phyloP scores from a whole-genome alignment of 2,329 filamentous ascomycete species.

The Albifimbria verrucaria region DNA sequence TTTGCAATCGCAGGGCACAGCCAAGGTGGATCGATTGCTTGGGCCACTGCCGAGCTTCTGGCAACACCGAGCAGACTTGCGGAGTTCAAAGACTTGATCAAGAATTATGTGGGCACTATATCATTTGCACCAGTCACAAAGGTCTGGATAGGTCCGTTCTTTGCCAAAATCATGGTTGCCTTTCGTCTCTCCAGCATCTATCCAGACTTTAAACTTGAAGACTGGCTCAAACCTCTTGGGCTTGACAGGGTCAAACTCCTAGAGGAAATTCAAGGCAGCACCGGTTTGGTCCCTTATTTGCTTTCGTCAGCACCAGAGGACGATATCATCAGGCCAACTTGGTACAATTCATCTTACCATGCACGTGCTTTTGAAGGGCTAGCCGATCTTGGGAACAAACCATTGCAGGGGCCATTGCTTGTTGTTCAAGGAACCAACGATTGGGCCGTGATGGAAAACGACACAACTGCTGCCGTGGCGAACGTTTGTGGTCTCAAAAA shows the following conservation, averaged over 20 bases:
- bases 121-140: conserved; percentile 7
- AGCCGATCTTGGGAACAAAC: too few relatives aligned
- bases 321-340: not conserved
- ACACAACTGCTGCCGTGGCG: conserved; percentile 6
- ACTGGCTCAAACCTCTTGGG: conserved; percentile 12
- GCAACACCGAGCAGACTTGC: conserved; percentile 14
- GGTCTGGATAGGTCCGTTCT: not conserved
- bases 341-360: conserved; percentile 5
- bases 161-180: too few relatives aligned
- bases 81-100: conserved; percentile 1
- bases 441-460: conserved; percentile 8
- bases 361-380: conserved; percentile 6
- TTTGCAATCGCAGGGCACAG: conserved; percentile 44
- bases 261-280: conserved; percentile 4
- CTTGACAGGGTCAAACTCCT: conserved; percentile 5
- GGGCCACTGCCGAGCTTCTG: conserved; percentile 25
- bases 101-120: conserved; percentile 11
- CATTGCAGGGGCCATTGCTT: too few relatives aligned
- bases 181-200: conserved; percentile 8
- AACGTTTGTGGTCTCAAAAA: conserved; percentile 9
- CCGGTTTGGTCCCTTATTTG: not conserved
- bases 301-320: too few relatives aligned
- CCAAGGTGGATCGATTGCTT: conserved; percentile 42
- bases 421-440: too few relatives aligned
- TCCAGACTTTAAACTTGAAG: conserved; percentile 6